phyloP scores from a whole-genome alignment of 2,329 filamentous ascomycete species.

The Fusarium sp. region DNA sequence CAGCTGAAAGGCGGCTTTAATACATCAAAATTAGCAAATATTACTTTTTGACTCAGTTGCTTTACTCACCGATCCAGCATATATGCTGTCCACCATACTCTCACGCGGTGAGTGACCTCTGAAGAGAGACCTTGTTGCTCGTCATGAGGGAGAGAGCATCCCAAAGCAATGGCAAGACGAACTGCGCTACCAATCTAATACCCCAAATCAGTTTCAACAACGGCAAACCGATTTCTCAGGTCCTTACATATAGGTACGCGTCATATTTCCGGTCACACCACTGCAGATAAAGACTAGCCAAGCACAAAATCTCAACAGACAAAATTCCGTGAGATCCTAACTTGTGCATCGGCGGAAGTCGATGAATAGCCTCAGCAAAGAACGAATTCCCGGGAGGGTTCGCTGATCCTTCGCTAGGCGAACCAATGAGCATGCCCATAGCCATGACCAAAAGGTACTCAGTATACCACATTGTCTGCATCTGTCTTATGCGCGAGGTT shows the following conservation, averaged over 20 bases:
- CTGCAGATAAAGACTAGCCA: slow-evolving; percentile 44
- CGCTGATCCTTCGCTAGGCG: slow-evolving; percentile 26
- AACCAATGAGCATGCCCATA: slow-evolving; percentile 46
- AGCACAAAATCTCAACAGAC: slow-evolving; percentile 44
- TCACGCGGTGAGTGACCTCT: slow-evolving; percentile 40
- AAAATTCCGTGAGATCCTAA: slow-evolving; percentile 44
- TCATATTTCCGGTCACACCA: slow-evolving; percentile 48
- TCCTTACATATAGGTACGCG: slow-evolving; percentile 45
- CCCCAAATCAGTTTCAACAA: background rate
- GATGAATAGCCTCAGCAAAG: slow-evolving; percentile 44
- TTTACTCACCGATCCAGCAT: slow-evolving; percentile 45
- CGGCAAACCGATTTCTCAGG: no score
- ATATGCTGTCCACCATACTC: slow-evolving; percentile 49
- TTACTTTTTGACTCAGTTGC: no score
- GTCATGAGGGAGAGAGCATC: slow-evolving; percentile 40
- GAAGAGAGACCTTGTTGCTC: slow-evolving; percentile 45
- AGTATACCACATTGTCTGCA: slow-evolving; percentile 44
- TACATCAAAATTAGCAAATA: background rate
- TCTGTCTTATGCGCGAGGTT: slow-evolving; percentile 13
- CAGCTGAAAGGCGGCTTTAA: slow-evolving; percentile 43
- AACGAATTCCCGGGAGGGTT: slow-evolving; percentile 41
- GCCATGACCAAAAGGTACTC: slow-evolving; percentile 48
- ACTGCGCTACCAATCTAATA: slow-evolving; percentile 43
- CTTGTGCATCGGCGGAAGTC: slow-evolving; percentile 42
- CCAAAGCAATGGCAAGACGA: slow-evolving; percentile 43